Evolutionary conservation across 1,284 basidiomycete species (phyloP).

Genomic region (Microbotryum silenes-acaulis): DNA sequence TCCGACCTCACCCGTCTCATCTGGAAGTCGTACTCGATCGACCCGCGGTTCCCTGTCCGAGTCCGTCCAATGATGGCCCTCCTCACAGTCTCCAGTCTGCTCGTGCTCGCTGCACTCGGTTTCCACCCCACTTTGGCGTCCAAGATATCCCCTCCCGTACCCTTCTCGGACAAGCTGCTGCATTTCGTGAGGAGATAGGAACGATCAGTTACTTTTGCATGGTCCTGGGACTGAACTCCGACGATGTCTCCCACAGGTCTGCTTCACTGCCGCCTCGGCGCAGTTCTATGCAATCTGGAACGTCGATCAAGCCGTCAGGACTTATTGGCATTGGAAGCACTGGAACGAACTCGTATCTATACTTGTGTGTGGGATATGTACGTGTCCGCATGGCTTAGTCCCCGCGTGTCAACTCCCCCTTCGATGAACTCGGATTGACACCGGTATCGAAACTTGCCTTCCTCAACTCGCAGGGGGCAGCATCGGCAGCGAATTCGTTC

Average conservation of each 20-base stretch:
- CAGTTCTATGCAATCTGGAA: constrained; percentile 82
- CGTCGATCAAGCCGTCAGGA: constrained; percentile 62
- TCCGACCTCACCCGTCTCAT: too few species aligned
- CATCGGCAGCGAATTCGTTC: constrained; percentile 75
- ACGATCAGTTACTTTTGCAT: too few species aligned
- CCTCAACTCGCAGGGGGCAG: constrained; percentile 49
- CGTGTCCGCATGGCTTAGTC: neutral
- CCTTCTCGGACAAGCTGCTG: constrained; percentile 71
- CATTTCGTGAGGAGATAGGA: constrained; percentile 50
- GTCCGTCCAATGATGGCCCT: neutral
- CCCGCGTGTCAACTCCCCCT: neutral
- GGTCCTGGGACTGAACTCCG: too few species aligned
- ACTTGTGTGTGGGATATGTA: constrained; percentile 61
- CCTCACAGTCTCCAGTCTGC: constrained; percentile 14
- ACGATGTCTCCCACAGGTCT: constrained; percentile 41
- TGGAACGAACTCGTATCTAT: constrained; percentile 59
- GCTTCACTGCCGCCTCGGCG: constrained; percentile 65
- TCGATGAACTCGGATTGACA: neutral
- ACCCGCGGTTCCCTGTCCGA: too few species aligned
- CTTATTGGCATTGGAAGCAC: constrained; percentile 77
- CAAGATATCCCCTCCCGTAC: constrained; percentile 43
- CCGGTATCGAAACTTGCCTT: neutral
- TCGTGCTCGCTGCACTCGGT: constrained; percentile 28
- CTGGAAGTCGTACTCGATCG: too few species aligned
- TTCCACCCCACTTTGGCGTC: constrained; percentile 33